Evolutionary conservation across 257 asterid genomes (phyloP).

Genomic region (Solanum bukasovii): DNA sequence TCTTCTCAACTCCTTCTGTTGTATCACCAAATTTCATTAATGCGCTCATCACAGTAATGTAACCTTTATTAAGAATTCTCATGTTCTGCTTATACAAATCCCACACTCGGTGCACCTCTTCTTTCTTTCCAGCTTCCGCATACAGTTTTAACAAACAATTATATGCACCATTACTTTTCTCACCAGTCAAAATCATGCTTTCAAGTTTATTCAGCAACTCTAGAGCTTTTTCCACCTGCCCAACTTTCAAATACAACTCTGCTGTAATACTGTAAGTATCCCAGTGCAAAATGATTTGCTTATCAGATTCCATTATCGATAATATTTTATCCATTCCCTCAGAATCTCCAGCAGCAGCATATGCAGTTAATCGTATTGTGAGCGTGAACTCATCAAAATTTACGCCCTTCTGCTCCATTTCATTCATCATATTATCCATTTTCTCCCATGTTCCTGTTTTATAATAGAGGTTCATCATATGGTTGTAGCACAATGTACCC

Average conservation of each 20-base stretch:
- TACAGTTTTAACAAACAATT: constrained; percentile 32
- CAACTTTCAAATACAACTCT: constrained; percentile 39
- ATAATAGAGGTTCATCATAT: constrained; percentile 51
- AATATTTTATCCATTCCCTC: constrained; percentile 43
- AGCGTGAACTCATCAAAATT: constrained; percentile 29
- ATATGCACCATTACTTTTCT: constrained; percentile 2
- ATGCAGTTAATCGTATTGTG: constrained; percentile 32
- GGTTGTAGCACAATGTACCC: constrained; percentile 47
- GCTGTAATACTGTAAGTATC: constrained; percentile 28
- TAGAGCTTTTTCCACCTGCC: constrained; percentile 35
- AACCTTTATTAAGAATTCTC: constrained; percentile 34
- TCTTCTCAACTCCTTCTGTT: constrained; percentile 39
- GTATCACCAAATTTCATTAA: constrained; percentile 36
- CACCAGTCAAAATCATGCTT: constrained; percentile 4
- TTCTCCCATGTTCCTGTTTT: constrained; percentile 25
- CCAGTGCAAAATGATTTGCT: constrained; percentile 12
- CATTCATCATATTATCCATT: constrained; percentile 31
- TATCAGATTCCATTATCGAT: constrained; percentile 33
- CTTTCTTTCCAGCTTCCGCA: constrained; percentile 47
- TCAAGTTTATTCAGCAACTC: constrained; percentile 29
- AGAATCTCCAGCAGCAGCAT: constrained; percentile 36
- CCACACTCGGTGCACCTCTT: constrained; percentile 40
- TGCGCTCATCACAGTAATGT: constrained; percentile 47
- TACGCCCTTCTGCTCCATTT: constrained; percentile 28
- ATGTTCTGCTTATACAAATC: constrained; percentile 19